A percentile compares a stretch with the other conserved stretches of the same genome.
Evolutionary conservation across 306 rosid genomes (phyloP).

Genomic region (Medicago lupulina): DNA sequence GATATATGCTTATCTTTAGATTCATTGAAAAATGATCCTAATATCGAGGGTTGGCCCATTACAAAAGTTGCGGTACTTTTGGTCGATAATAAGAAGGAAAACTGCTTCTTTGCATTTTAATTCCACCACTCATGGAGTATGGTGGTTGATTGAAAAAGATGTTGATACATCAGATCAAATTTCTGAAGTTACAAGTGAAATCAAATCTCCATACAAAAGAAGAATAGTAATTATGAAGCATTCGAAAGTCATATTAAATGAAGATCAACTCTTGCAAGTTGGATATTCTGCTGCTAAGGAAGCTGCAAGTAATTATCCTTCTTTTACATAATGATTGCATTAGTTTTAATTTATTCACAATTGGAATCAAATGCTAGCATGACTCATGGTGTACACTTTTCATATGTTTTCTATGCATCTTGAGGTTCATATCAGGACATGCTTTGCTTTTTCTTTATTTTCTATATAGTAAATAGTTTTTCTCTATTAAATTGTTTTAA

Average conservation of each 20-base stretch:
- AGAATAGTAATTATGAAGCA: constrained; percentile 53
- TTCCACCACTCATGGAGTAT: constrained; percentile 68
- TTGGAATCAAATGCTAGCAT: not conserved
- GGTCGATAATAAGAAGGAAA: constrained; percentile 57
- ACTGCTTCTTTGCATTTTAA: constrained; percentile 55
- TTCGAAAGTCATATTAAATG: constrained; percentile 48
- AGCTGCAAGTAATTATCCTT: constrained; percentile 58
- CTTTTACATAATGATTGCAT: not conserved
- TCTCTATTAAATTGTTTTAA: constrained; percentile 10
- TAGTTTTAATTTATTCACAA: constrained; percentile 15
- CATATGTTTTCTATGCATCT: not conserved
- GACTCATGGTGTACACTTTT: no score
- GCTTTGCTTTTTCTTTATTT: not conserved
- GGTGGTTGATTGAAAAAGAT: constrained; percentile 74
- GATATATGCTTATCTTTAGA: constrained; percentile 55
- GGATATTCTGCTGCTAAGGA: constrained; percentile 70
- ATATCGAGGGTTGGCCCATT: constrained; percentile 69
- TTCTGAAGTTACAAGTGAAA: no score
- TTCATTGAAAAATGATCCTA: constrained; percentile 58
- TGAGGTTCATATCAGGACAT: constrained; percentile 13
- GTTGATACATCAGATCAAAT: constrained; percentile 34
- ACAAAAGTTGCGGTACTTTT: constrained; percentile 76
- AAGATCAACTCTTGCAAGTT: constrained; percentile 52
- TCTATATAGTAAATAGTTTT: not conserved
- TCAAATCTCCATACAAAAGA: constrained; percentile 38